Evolutionary conservation across 352 stramenopile genomes (phyloP).

Genomic region (Phytophthora meadii): DNA sequence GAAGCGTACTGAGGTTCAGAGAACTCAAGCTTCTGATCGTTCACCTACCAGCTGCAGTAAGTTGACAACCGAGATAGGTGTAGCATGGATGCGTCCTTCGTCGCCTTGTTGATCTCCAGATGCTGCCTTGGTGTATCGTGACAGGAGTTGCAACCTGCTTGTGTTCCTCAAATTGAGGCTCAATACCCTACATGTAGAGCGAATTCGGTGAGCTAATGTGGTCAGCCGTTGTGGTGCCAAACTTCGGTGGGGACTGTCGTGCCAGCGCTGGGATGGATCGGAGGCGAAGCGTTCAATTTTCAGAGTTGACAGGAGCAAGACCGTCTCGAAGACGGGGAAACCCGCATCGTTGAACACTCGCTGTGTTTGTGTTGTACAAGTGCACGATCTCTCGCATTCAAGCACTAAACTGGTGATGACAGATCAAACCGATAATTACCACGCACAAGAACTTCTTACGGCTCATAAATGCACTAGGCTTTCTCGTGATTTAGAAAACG

Average conservation of each 20-base stretch:
- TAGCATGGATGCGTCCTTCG: slow-evolving; percentile 14
- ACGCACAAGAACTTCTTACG: too few species aligned
- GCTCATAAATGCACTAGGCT: too few species aligned
- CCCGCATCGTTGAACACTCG: slow-evolving; percentile 21
- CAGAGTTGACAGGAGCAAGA: slow-evolving; percentile 2
- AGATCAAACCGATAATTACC: too few species aligned
- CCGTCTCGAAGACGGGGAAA: not conserved
- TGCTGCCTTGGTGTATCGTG: slow-evolving; percentile 1
- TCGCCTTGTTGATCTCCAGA: slow-evolving; percentile 29
- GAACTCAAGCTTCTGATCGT: not conserved
- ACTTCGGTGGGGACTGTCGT: slow-evolving; percentile 26
- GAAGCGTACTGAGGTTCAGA: not conserved
- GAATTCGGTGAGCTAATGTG: not conserved
- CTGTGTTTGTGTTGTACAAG: slow-evolving; percentile 5
- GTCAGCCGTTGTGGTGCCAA: not conserved
- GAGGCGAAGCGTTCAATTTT: not conserved
- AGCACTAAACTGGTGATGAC: slow-evolving; percentile 4
- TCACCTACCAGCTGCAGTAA: slow-evolving; percentile 25
- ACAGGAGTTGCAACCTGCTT: too few species aligned
- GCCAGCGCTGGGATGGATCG: slow-evolving; percentile 9
- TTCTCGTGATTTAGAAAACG: not conserved
- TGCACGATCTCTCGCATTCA: not conserved
- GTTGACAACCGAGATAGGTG: slow-evolving; percentile 2
- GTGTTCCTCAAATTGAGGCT: too few species aligned
- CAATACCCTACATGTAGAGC: too few species aligned